Conservation (phyloP, 345 rosid species). For the Murraya koenigii region DNA sequence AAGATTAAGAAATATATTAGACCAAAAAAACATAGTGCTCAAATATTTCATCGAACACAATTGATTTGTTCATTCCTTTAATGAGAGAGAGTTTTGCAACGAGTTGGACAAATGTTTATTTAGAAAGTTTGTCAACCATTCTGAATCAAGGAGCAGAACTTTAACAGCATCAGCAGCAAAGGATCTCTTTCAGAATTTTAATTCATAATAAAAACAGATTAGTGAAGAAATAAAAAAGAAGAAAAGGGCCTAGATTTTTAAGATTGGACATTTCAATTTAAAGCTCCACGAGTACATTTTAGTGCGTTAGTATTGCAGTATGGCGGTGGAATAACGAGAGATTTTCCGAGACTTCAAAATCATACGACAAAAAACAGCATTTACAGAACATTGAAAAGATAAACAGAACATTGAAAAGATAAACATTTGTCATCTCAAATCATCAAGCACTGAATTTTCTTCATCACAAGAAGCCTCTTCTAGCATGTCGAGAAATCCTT, state of each 20-base stretch:
- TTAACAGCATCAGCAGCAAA: background rate
- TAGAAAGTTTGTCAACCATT: background rate
- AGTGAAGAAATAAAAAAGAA: background rate
- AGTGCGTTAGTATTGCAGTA: background rate
- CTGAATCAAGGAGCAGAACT: background rate
- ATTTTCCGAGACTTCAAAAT: background rate
- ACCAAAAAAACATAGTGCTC: background rate
- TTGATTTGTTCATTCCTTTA: too few relatives aligned
- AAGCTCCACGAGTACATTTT: background rate
- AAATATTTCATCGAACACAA: background rate
- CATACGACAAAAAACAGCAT: background rate
- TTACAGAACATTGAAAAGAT: background rate
- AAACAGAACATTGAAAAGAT: background rate
- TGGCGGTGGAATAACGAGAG: background rate
- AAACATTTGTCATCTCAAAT: slow-evolving; percentile 19
- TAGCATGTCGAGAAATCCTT: slow-evolving; percentile 85
- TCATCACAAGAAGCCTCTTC: slow-evolving; percentile 78
- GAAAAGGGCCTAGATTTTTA: background rate
- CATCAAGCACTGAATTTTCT: slow-evolving; percentile 17
- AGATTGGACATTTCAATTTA: background rate
- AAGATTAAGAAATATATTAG: too few relatives aligned
- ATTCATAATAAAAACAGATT: background rate
- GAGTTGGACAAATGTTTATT: too few relatives aligned
- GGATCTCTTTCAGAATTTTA: background rate
- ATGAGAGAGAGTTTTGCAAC: too few relatives aligned